Evolutionary conservation across 2,329 filamentous ascomycete species (phyloP), one percentile per base, ranked within the genome.

Genomic region (Xylariales sp.): DNA sequence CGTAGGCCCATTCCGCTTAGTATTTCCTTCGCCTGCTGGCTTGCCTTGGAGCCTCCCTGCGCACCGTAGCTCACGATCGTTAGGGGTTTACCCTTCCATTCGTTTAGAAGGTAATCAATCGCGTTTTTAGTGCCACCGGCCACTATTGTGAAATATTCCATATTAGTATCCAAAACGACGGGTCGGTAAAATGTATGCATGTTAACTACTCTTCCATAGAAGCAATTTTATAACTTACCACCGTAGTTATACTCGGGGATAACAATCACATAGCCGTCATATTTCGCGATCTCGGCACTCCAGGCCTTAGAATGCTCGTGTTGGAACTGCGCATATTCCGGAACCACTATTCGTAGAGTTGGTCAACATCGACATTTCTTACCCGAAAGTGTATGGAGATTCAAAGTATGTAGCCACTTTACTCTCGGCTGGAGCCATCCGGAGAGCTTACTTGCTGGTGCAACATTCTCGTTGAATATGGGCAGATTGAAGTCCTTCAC

Each of bases 91-190:
- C 83, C 85, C 30, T 77, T 81, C 85, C 86, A 89, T 73, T 89
- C 87, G 71, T 89, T 78, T 71, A 81, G 84, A 0, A 90, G 80
- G 72, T 87, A 90, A 74, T 90, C 88, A 63, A 90, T 82, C 5
- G 88, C 87, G 73, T 89, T 90, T 80, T 90, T 90, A 56, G 86
- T 77, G 6, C 79, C 82, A 0, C 83, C 86, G 0, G 87, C 80
- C 5, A 88, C 70, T 71, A 49, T 53, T 9, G 23, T 28, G 28
- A 34, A 8, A 28, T 18, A 8, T 10, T 12, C 28, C 8, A 49
- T 39, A 34, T 55, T 45, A 57, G 12, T 56, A 23, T 39, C n/a
- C 5, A 8, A 4, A 43, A 16, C 7, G 34, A 41, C 5, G 32
- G 41, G 5, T 1, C 10, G 16, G 3, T 7, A 2, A 7, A 55